A percentile compares a stretch with the other conserved stretches of the same genome.
Evolutionary conservation across 2,329 filamentous ascomycete genomes (phyloP).

Genomic region (Fusarium beomiforme): DNA sequence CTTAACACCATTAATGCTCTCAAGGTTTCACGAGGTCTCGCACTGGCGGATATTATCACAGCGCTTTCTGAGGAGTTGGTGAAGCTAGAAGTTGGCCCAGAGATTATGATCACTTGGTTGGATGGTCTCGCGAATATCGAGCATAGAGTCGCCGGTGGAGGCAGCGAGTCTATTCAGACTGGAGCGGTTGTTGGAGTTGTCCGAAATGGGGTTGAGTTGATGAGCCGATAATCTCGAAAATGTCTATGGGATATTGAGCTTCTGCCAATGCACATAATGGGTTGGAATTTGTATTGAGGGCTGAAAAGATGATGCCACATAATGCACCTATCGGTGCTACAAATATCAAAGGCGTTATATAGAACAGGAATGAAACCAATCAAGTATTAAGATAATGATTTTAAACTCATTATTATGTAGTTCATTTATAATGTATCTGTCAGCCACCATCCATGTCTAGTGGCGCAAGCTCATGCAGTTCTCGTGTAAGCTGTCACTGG

Average conservation of each 20-base stretch:
- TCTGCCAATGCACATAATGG: neutral
- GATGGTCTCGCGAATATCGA: slow-evolving; percentile 93
- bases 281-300: neutral
- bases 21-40: slow-evolving; percentile 86
- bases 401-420: neutral
- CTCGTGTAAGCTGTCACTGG: slow-evolving; percentile 14
- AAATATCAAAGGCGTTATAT: neutral
- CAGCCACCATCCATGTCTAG: slow-evolving; percentile 20
- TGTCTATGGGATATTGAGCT: neutral
- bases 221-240: slow-evolving; percentile 46
- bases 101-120: slow-evolving; percentile 91
- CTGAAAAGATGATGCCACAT: neutral
- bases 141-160: slow-evolving; percentile 87
- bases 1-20: slow-evolving; percentile 87
- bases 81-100: slow-evolving; percentile 83
- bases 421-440: slow-evolving; percentile 16
- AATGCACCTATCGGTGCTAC: neutral
- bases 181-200: slow-evolving; percentile 92
- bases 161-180: slow-evolving; percentile 88
- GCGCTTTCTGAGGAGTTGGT: slow-evolving; percentile 84
- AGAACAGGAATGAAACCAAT: slow-evolving; percentile 10
- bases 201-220: slow-evolving; percentile 83
- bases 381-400: neutral
- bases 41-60: slow-evolving; percentile 92
- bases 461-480: slow-evolving; percentile 34